Evolutionary conservation across 2,329 filamentous ascomycete genomes (phyloP).

Genomic region (Phoma herbarum): DNA sequence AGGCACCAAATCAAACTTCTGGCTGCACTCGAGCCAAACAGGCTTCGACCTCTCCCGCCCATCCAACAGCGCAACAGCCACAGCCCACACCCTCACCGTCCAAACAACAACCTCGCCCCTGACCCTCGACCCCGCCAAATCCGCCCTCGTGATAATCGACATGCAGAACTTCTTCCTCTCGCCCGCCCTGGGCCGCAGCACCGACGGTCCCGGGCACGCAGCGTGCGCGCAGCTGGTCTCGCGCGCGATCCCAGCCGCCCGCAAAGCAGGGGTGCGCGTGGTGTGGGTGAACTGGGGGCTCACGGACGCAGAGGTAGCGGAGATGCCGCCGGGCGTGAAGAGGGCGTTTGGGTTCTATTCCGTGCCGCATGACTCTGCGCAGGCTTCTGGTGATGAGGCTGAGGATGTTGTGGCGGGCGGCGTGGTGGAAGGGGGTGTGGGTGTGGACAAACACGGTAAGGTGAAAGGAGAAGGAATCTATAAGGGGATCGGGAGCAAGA

Average conservation of each 20-base stretch:
- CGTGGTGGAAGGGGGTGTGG: background rate
- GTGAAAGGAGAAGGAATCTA: background rate
- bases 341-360: constrained; percentile 49
- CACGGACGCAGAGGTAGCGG: constrained; percentile 46
- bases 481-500: background rate
- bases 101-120: constrained; percentile 40
- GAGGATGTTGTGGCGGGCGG: constrained; percentile 22
- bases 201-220: constrained; percentile 30
- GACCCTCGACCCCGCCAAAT: constrained; percentile 48
- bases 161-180: constrained; percentile 58
- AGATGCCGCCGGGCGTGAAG: constrained; percentile 52
- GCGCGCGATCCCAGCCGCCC: constrained; percentile 51
- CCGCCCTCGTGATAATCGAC: constrained; percentile 54
- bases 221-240: constrained; percentile 44
- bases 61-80: constrained; percentile 19
- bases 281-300: constrained; percentile 56
- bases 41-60: constrained; percentile 60
- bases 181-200: constrained; percentile 31
- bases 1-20: constrained; percentile 55
- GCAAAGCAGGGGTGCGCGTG: constrained; percentile 51
- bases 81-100: constrained; percentile 29
- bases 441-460: constrained; percentile 8
- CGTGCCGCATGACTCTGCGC: constrained; percentile 27
- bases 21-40: constrained; percentile 54
- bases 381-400: too few relatives aligned